These are phyloP conservation scores for Chrysochromulina tobinii DNA, from an alignment of 78 protist genomes.

Conservation along the genomic window DNA sequence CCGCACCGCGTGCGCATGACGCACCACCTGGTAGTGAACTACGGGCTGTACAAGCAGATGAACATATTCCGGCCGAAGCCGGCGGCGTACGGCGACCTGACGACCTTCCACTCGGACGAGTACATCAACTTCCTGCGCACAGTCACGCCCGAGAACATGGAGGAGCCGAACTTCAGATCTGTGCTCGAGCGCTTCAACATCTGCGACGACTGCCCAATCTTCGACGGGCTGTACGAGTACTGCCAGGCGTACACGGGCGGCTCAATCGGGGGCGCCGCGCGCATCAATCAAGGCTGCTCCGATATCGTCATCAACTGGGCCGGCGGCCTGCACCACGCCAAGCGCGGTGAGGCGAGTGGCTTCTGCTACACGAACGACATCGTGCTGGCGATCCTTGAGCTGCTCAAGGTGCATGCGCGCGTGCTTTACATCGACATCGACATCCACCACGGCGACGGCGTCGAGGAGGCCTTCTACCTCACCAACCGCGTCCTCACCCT, in stretches of 20 bases:
- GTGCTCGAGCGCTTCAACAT: constrained; percentile 56
- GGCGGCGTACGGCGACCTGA: constrained; percentile 83
- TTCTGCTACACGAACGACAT: constrained; percentile 99
- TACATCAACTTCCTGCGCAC: constrained; percentile 89
- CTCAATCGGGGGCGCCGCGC: constrained; percentile 80
- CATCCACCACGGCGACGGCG: constrained; percentile 81
- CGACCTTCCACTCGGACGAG: constrained; percentile 93
- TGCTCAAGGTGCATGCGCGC: constrained; percentile 73
- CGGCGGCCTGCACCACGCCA: constrained; percentile 99
- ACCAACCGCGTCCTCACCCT: constrained; percentile 74
- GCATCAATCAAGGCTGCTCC: constrained; percentile 73
- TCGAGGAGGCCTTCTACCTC: constrained; percentile 78
- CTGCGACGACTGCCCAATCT: constrained; percentile 97
- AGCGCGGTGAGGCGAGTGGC: constrained; percentile 94
- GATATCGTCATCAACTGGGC: constrained; percentile 98
- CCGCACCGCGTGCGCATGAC: constrained; percentile 94
- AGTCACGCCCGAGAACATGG: constrained; percentile 83
- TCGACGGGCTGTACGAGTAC: constrained; percentile 93
- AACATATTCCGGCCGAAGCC: constrained; percentile 77
- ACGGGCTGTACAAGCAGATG: constrained; percentile 88
- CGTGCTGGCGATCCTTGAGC: constrained; percentile 94
- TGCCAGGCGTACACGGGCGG: constrained; percentile 94
- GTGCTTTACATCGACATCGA: constrained; percentile 80
- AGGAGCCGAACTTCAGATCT: neutral
- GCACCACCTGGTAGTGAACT: constrained; percentile 90